Base-by-base conservation (phyloP, 345 rosid species). In the Moricandia arvensis region DNA sequence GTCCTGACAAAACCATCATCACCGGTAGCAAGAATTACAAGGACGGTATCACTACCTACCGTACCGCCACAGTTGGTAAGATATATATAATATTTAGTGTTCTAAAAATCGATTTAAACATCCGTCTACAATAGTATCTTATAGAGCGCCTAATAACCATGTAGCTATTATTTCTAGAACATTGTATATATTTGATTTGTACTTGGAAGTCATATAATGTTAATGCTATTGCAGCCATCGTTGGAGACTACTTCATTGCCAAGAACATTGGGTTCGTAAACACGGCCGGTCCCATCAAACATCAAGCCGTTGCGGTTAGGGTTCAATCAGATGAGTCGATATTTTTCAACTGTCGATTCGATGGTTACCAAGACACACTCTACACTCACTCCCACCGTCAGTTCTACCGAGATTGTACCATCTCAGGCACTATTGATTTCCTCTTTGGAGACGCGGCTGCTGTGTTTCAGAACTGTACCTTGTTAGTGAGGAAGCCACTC, bases 251-350 rank as follows among this genome's bases (percentile, higher is more conserved):
- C 24, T 90, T 89, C 82, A 62, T 85, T 18, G 97, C 96, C 17
- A 90, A 83, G 83, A 83, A 89, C 84, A 89, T 95, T 1, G 93
- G 92, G 1, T 84, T 95, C 29, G 97, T 84, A 79, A 95, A 95
- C 88, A 68, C 80, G 0, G 97, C 99, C 0, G 99, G 99, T 3
- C 76, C 99, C 1, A 51, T 59, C 2, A 86, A 84, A 18, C 91
- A 86, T 77, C 97, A 90, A 68, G 99, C 99, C 0, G 99, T 90
- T 43, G 97, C 99, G 0, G n/a, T 95, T 35, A 80, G 93, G 31
- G 91, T 88, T 41, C 81, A 82, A 0, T 83, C 89, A 6, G 99
- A 95, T 55, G 82, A 49, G 27, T 33, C 93, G 0, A 67, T 92
- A 63, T 88, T 92, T 75, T 87, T 77, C 86, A 90, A 92, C 64